Evolutionary conservation across 208 protist genomes (phyloP), one percentile per base, ranked within the genome.

Genomic region (Strigomonas galati): DNA sequence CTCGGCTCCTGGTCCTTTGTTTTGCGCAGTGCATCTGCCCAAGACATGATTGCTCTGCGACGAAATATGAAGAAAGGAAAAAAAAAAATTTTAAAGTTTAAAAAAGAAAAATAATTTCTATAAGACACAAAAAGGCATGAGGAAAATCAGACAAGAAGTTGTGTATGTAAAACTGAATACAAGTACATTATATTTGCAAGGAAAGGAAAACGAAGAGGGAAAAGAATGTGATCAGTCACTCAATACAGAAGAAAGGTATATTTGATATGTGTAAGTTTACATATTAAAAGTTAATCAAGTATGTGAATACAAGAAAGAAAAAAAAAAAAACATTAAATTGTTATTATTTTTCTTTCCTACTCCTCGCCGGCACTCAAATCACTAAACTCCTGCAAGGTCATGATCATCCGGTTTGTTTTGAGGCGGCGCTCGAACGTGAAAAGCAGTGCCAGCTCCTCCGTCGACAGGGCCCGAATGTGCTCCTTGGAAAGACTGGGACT

Each of bases 351-450:
- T 14, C 7, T 12, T 37, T 62, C 6, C 6, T 53, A n/a, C 40
- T 28, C 32, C 26, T 28, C 59, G 28, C 52, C 40, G 5, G 12
- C 57, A 5, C 37, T 21, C 21, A 40, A 4, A 10, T 32, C 43
- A 23, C 87, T 83, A 66, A 95, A 93, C 64, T 95, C 86, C 24
- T 71, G 74, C 30, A 95, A 69, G 37, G 74, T 92, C 44, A 95
- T 65, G 26, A 95, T 62, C 58, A 95, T 72, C n/a, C 85, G 86
- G 51, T 92, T 93, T 44, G 79, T 85, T 69, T 95, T 95, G 15
- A 95, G 73, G 10, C 74, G 69, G 1, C 85, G 66, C 74, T 95
- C 89, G 68, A 95, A 95, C 49, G 86, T 92, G 59, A 91, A 95
- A 54, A 95, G 74, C 0, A 93, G 54, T 5, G 85, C 86, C 26